phyloP scores from a whole-genome alignment of 306 rosid genomes.

The Calophaca sinica region DNA sequence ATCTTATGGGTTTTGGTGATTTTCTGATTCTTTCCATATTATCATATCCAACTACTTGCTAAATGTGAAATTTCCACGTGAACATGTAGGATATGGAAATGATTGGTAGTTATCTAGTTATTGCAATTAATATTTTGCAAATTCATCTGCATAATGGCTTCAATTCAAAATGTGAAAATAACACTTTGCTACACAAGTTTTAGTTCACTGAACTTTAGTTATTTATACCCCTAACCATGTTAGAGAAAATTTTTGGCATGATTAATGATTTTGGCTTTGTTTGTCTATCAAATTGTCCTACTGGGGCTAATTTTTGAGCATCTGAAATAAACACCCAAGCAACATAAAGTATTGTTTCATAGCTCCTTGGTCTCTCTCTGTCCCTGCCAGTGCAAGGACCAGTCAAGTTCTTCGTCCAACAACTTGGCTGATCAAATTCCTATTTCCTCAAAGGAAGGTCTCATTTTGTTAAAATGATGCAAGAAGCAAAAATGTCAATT shows the following conservation, averaged over 20 bases:
- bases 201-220: neutral
- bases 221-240: constrained; percentile 30
- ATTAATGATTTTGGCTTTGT: neutral
- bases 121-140: neutral
- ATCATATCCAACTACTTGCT: neutral
- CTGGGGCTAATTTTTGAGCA: neutral
- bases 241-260: neutral
- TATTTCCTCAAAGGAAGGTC: neutral
- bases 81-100: constrained; percentile 16
- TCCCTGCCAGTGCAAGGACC: neutral
- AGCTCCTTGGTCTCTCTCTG: neutral
- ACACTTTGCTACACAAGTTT: neutral
- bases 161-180: neutral
- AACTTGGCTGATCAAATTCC: constrained; percentile 5
- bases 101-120: neutral
- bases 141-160: neutral
- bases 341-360: neutral
- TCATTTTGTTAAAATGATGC: constrained; percentile 18
- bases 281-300: neutral
- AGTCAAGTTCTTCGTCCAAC: constrained; percentile 7
- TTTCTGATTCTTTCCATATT: constrained; percentile 18
- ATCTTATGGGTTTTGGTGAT: constrained; percentile 3
- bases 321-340: constrained; percentile 16
- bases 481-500: neutral
- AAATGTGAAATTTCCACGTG: neutral